Percentiles rank a stretch among this genome's conserved stretches.
Evolutionary conservation across 2,329 filamentous ascomycete species (phyloP).

Genomic region (Epichloe glyceriae): DNA sequence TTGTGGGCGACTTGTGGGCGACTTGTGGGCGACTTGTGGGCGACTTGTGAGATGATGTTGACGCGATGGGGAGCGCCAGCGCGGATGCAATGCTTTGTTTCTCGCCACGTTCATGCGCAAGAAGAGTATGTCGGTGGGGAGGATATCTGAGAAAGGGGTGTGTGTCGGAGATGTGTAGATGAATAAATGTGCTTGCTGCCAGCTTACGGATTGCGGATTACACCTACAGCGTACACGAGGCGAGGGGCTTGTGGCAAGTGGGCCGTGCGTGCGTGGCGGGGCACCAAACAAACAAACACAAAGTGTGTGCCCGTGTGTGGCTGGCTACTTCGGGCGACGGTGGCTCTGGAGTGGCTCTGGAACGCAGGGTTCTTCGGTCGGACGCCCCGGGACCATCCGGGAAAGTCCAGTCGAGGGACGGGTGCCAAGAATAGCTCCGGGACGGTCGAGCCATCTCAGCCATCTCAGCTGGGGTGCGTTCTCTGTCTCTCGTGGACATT

Average conservation of each 20-base stretch:
- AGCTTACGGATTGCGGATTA: too few species aligned
- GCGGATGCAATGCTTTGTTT: not conserved
- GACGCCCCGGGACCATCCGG: slow-evolving; percentile 5
- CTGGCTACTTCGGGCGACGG: too few species aligned
- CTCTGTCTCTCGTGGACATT: not conserved
- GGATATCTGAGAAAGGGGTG: not conserved
- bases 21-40: not conserved
- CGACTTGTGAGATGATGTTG: not conserved
- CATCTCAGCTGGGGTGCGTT: too few species aligned
- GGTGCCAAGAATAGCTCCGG: not conserved
- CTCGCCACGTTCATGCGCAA: not conserved
- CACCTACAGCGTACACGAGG: too few species aligned
- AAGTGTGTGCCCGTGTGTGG: too few species aligned
- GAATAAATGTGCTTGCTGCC: too few species aligned
- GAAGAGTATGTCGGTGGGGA: not conserved
- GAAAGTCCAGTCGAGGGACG: not conserved
- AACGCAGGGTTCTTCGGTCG: not conserved
- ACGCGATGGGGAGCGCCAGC: slow-evolving; percentile 1
- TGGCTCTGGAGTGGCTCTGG: not conserved
- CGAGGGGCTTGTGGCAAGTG: too few species aligned
- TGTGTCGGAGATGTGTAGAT: too few species aligned
- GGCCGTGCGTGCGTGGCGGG: too few species aligned
- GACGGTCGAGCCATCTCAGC: not conserved
- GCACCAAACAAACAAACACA: too few species aligned
- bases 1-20: not conserved